Evolutionary conservation across 257 asterid species (phyloP).

Genomic region (Mentha longifolia): DNA sequence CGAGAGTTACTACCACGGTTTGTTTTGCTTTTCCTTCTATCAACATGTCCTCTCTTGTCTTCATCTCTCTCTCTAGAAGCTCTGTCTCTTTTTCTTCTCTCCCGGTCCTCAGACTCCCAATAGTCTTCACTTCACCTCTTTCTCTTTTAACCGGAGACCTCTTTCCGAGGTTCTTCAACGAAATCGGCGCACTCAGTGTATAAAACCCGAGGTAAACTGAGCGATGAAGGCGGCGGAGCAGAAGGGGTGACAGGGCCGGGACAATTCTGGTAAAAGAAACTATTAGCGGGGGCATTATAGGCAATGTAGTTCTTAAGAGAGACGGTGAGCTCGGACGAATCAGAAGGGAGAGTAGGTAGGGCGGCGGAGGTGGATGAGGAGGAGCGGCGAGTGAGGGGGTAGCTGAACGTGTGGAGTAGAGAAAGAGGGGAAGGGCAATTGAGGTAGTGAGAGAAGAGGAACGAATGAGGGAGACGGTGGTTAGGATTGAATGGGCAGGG

Average conservation of each 20-base stretch:
- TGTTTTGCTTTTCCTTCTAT: constrained; percentile 35
- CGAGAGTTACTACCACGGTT: constrained; percentile 38
- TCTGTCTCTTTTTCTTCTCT: constrained; percentile 42
- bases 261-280: constrained; percentile 62
- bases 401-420: constrained; percentile 45
- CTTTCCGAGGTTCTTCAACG: neutral
- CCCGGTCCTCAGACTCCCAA: constrained; percentile 39
- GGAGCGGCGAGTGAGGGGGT: constrained; percentile 52
- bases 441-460: constrained; percentile 78
- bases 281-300: constrained; percentile 34
- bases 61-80: constrained; percentile 36
- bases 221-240: constrained; percentile 45
- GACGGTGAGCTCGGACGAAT: constrained; percentile 49
- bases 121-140: constrained; percentile 44
- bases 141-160: constrained; percentile 43
- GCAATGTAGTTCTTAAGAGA: constrained; percentile 52
- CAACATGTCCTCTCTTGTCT: constrained; percentile 29
- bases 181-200: constrained; percentile 54
- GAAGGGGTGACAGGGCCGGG: constrained; percentile 72
- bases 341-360: constrained; percentile 22
- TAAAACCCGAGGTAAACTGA: constrained; percentile 55
- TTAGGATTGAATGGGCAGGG: constrained; percentile 71
- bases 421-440: constrained; percentile 58
- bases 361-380: constrained; percentile 32
- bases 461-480: constrained; percentile 71